Evolutionary conservation across 495 filamentous ascomycete genomes (phyloP).

Genomic region (Extremus antarcticus): DNA sequence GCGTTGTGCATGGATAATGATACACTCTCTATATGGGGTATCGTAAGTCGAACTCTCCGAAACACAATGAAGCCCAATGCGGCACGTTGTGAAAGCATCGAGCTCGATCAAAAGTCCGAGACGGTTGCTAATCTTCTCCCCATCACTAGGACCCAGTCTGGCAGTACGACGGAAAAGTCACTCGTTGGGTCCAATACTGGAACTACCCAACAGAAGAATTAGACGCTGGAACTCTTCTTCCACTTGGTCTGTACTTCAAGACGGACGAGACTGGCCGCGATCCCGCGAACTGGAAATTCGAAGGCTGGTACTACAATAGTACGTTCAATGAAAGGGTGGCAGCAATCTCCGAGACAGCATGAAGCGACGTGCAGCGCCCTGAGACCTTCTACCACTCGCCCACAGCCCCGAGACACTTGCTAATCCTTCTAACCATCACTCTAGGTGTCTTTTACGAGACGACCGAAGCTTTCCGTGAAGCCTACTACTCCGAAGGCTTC

Average conservation of each 20-base stretch:
- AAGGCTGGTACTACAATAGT: slow-evolving; percentile 41
- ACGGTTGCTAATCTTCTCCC: no score
- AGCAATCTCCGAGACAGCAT: no score
- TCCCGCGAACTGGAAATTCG: slow-evolving; percentile 34
- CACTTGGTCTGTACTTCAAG: slow-evolving; percentile 35
- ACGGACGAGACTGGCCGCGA: slow-evolving; percentile 40
- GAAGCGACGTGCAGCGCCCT: no score
- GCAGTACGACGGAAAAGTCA: slow-evolving; percentile 35
- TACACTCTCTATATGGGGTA: slow-evolving; percentile 19
- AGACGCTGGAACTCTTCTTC: slow-evolving; percentile 33
- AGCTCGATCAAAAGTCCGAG: no score
- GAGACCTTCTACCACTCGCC: no score
- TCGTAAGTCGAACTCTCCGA: not conserved
- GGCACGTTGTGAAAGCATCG: not conserved
- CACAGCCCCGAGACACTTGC: no score
- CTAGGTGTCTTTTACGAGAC: slow-evolving; percentile 38
- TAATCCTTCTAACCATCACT: no score
- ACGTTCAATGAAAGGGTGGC: no score
- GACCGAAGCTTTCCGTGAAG: slow-evolving; percentile 35
- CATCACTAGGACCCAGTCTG: no score
- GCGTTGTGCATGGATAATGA: slow-evolving; percentile 28
- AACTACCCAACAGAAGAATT: slow-evolving; percentile 27
- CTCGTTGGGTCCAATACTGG: slow-evolving; percentile 37
- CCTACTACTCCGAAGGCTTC: slow-evolving; percentile 33
- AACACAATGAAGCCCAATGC: not conserved